A percentile compares a stretch with the other conserved stretches of the same genome.
Evolutionary conservation across 306 rosid species (phyloP).

Genomic region (Fagus sylvatica): DNA sequence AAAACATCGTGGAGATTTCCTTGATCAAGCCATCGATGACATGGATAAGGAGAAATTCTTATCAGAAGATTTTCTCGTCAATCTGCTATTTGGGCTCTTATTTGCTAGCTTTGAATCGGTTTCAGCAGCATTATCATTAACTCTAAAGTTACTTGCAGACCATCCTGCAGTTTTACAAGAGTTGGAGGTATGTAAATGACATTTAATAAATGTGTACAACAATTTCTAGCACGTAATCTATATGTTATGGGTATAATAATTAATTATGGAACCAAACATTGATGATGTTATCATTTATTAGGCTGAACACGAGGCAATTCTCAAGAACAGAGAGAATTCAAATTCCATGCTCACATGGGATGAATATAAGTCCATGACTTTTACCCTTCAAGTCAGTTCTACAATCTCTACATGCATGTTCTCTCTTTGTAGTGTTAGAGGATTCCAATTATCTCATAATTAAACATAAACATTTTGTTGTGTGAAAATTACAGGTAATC

Average conservation of each 20-base stretch:
- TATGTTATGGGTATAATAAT: neutral
- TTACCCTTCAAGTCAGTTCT: slow-evolving; percentile 35
- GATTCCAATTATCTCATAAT: neutral
- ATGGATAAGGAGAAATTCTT: too few relatives aligned
- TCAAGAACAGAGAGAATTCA: slow-evolving; percentile 30
- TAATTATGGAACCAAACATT: neutral
- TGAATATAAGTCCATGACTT: slow-evolving; percentile 48
- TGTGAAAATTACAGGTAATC: slow-evolving; percentile 26
- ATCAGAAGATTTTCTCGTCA: too few relatives aligned
- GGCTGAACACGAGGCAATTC: slow-evolving; percentile 43
- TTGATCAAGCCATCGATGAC: too few relatives aligned
- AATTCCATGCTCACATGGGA: slow-evolving; percentile 35
- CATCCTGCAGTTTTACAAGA: slow-evolving; percentile 31
- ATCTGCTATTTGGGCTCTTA: neutral
- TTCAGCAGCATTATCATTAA: slow-evolving; percentile 22
- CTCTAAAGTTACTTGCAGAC: slow-evolving; percentile 31
- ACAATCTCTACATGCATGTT: neutral
- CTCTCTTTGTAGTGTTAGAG: too few relatives aligned
- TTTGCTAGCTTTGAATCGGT: slow-evolving; percentile 32
- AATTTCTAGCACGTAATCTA: slow-evolving; percentile 4
- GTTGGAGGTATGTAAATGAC: slow-evolving; percentile 15
- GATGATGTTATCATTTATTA: neutral
- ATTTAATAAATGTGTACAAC: too few relatives aligned
- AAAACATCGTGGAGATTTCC: too few relatives aligned
- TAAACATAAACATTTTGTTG: neutral